Evolutionary conservation across 495 filamentous ascomycete genomes (phyloP), one percentile per base, ranked within the genome.

Genomic region (Cladorrhinum samala): DNA sequence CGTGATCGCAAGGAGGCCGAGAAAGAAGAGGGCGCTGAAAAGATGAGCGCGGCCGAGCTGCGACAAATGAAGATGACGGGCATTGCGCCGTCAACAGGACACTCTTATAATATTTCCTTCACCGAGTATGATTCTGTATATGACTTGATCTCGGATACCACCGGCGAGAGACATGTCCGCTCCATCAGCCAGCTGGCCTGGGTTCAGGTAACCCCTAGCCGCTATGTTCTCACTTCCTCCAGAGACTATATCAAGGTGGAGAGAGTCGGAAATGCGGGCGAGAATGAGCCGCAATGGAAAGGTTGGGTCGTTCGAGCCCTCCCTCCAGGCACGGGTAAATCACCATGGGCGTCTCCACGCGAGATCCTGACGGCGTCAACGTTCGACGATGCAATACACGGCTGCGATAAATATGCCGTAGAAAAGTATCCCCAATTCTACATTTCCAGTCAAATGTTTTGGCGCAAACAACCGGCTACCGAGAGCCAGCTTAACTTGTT

Each of bases 71-170:
- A 41, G 39, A n/a, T 49, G 27, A 20, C 16, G 16, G 36, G 7
- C n/a, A 16, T 50, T 3, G 42, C 45, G 30, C 21, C 38, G 7
- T 46, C 49, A 6, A 43, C 42, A 6, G 61, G 46, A 9, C 48
- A 57, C 3, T 67, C 61, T 3, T 61, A 66, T 18, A 73, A 61
- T 3, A 67, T 93, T 20, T 80, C 77, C 1, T 95, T 96, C 57
- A 91, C 86, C 14, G 87, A 93, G 55, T 99, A 97, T 58, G 88
- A 91, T 52, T 89, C 83, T 1, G 80, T 99, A 18, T 83, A 85
- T 59, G 92, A 96, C 62, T 77, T 99, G 24, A 82, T 99, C 14
- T 76, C 80, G n/a, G 93, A 97, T 65, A 82, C 84, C 5, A 82
- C 81, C 9, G 79, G 78, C 33, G 90, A 96, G 52, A 75, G 72